Base-by-base conservation (phyloP, 2,329 filamentous ascomycete species). In the Hymenoscyphus occultus region DNA sequence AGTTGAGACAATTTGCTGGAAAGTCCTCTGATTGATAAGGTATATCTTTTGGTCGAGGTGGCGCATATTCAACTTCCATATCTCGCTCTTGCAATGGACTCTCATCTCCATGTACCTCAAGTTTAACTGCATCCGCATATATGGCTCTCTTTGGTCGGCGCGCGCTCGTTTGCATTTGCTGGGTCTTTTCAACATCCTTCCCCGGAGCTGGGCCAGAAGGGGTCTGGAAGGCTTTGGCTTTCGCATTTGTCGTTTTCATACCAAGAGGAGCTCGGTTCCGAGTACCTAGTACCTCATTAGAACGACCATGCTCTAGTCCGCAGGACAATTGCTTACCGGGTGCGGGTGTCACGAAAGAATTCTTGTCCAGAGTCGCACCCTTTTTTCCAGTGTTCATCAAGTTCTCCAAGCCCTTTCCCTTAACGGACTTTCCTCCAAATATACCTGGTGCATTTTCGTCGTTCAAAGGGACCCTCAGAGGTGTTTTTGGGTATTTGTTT, bases 191-290 rank as follows among this genome's bases (percentile, higher is more conserved):
- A 60, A 84, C 77, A 65, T 88, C 86, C 59, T 83, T 82, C 51
- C 83, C 81, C 28, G 82, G 80, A 65, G 80, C 80, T 72, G 88
- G 89, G 39, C 84, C 88, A 39, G 85, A 88, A 6, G 85, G 85
- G 3, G 87, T 88, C 68, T 90, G 88, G 70, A 87, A 84, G 60
- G 82, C 83, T 74, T 82, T 86, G 66, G 89, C 85, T 81, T 96
- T 98, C 62, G 91, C 92, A 77, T 99, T 99, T 61, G 95, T 98
- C 1, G 94, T 98, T 79, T 99, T 99, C 82, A 92, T 90, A 40
- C 94, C 94, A 59, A 99, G 81, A 13, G 92, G 91, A 45, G 93
- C 93, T 73, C 94, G 88, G 66, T 82, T 88, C 65, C 87, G 86
- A 60, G 88, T 69, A 66, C 74, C 75, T 62, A 57, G 31, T 13